Evolutionary conservation across 306 rosid genomes (phyloP), one percentile per base, ranked within the genome.

Genomic region (Fragaria nilgerrensis): DNA sequence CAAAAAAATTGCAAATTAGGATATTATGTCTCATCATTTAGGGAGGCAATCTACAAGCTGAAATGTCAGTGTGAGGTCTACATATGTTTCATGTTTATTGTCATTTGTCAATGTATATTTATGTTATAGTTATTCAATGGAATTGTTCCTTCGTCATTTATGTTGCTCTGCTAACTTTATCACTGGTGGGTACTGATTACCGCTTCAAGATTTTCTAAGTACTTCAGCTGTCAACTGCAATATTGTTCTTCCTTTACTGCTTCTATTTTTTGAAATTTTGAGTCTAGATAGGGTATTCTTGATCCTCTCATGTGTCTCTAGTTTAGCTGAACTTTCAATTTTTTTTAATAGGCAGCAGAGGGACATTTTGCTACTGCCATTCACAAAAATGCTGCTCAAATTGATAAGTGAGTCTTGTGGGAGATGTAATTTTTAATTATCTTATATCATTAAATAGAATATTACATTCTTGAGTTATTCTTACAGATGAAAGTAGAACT

Each of bases 31-130:
- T 95, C 98, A 61, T 95, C 98, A 74, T 95, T 95, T 90, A 91
- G 98, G 84, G 98, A 95, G 85, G 96, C 97, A 81, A 90, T 95
- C 86, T 95, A 95, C 91, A 95, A 95, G 90, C 89, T 95, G 81
- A 95, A 95, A 86, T 92, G 97, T 84, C 85, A 81, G 84, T 84
- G 90, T 70, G 89, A 92, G 97, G 98, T 94, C 75, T 72, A 91
- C 82, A 73, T 82, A 56, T 75, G 66, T 77, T 14, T 34, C 9
- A 17, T 34, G 44, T n/a, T 75, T 84, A 37, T 27, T 27, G 29
- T 27, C 29, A 27, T 27, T 74, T 75, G 55, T 66, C 58, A 37
- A 17, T 71, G 16, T 70, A 75, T 73, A 12, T 48, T 72, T 41
- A 27, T 29, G 50, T 25, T 44, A 43, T 29, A 47, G 23, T 27